Evolutionary conservation across 2,329 filamentous ascomycete species (phyloP), one percentile per base, ranked within the genome.

Genomic region (Intubia oerlemansii): DNA sequence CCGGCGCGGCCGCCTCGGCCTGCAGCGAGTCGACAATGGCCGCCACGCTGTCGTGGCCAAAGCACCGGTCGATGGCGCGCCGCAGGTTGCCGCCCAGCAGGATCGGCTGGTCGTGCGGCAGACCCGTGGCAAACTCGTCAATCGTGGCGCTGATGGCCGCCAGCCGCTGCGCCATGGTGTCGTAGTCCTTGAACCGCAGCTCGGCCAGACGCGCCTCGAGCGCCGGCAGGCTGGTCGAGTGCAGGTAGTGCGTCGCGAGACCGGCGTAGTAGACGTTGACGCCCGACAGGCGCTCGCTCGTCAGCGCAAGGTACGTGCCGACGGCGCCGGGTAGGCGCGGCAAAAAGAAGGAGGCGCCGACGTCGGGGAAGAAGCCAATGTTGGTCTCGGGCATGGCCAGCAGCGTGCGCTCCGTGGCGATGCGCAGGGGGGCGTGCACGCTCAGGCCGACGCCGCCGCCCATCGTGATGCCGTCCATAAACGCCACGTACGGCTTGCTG

Each of bases 311-410:
- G 52, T 95, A 98, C 13, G 79, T 92, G 32, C 88, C 88, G 32
- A 91, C 53, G 34, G 71, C 59, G 28, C 88, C 88, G 42, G 90
- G 71, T 60, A 98, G 71, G 37, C 82, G 66, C 11, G 88, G 80
- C 30, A 98, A 60, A 61, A 95, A 95, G 59, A 95, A 98, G 9
- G 80, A 90, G 18, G 76, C 90, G 35, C 88, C 88, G 27, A 98
- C 88, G 44, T 98, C 90, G 6, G 90, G 88, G 62, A 98, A 98
- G 61, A 95, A 93, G 22, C 88, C 88, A 45, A 98, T 98, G 7
- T 71, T 91, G 4, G 88, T 98, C 56, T 98, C 88, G 17, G 88
- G 88, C 88, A 98, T 98, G 41, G 90, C 84, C 44, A 98, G 95
- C 27, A 91, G 55, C 5, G 88, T 98, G 46, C 75, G 76, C 54